Evolutionary conservation across 345 rosid genomes (phyloP), one percentile per base, ranked within the genome.

Genomic region (Aurinia saxatilis): DNA sequence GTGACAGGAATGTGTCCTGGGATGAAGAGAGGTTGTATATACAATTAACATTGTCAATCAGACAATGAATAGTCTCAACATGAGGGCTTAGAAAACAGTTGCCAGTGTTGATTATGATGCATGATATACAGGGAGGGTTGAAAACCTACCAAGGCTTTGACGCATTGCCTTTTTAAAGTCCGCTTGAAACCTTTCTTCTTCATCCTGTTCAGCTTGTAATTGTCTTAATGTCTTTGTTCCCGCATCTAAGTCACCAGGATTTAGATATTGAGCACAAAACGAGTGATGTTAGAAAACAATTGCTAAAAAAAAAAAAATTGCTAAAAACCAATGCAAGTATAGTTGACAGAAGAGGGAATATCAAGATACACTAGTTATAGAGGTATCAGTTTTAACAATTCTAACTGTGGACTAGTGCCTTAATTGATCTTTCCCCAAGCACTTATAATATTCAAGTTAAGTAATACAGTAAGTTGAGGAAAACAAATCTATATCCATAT

Each of bases 131-230:
- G 50, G 49, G 36, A 75, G 33, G 51, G 17, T 58, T 49, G 36
- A 31, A 60, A 30, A 57, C 27, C 31, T 84, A 93, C 99, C 97
- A 48, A 90, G 91, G 77, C 96, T 90, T 81, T 93, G 96, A 46
- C 78, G 84, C 48, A 87, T 84, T 39, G 97, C 97, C 66, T 71
- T 77, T 75, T 82, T 65, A 34, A 89, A 81, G 78, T 93, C 97
- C 70, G 97, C 90, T 74, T 93, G 99, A 78, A 87, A 93, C 69
- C 90, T 82, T 79, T 87, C 91, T 74, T 92, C 98, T 19, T 87
- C 91, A 27, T 87, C 95, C 72, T 89, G 91, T 79, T 87, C 90
- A 41, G 81, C 84, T 60, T 87, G 86, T 44, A 85, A 78, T 63
- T 87, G 88, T 69, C 92, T 81, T 74, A 80, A 64, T 54, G 96